Conservation (phyloP, 805 yeast species). For the Pichia manshurica region DNA sequence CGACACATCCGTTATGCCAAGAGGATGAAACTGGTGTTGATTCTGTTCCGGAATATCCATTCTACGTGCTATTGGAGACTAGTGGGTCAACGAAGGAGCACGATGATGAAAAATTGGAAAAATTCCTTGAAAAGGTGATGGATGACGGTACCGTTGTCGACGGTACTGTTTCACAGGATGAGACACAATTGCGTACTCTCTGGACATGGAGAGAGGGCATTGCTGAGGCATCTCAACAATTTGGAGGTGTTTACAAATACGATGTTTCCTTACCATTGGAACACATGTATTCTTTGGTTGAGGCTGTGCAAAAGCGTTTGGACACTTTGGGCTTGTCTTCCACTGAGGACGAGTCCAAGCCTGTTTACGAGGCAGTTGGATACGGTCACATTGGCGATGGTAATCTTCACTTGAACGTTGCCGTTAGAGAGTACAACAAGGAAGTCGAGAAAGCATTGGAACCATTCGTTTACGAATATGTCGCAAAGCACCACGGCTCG, state of each 20-base stretch:
- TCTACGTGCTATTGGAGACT: slow-evolving; percentile 88
- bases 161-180: slow-evolving; percentile 95
- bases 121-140: slow-evolving; percentile 78
- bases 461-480: slow-evolving; percentile 94
- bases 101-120: slow-evolving; percentile 83
- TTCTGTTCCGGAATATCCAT: slow-evolving; percentile 58
- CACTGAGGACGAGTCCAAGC: slow-evolving; percentile 52
- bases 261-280: slow-evolving; percentile 89
- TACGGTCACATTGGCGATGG: slow-evolving; percentile 99
- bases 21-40: slow-evolving; percentile 49
- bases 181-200: slow-evolving; percentile 70
- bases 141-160: slow-evolving; percentile 80
- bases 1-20: slow-evolving; percentile 59
- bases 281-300: slow-evolving; percentile 76
- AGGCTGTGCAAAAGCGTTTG: slow-evolving; percentile 63
- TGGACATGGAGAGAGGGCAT: slow-evolving; percentile 97
- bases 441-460: slow-evolving; percentile 77
- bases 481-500: slow-evolving; percentile 67
- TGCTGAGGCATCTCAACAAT: slow-evolving; percentile 79
- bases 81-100: slow-evolving; percentile 94
- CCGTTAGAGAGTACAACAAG: slow-evolving; percentile 77
- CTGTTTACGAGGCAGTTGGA: slow-evolving; percentile 87
- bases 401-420: slow-evolving; percentile 87
- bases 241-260: slow-evolving; percentile 95
- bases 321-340: slow-evolving; percentile 53